A percentile compares a stretch with the other conserved stretches of the same genome.
Evolutionary conservation across 1,139 yeast species (phyloP).

Genomic region (Debaryomycetaceae sp.): DNA sequence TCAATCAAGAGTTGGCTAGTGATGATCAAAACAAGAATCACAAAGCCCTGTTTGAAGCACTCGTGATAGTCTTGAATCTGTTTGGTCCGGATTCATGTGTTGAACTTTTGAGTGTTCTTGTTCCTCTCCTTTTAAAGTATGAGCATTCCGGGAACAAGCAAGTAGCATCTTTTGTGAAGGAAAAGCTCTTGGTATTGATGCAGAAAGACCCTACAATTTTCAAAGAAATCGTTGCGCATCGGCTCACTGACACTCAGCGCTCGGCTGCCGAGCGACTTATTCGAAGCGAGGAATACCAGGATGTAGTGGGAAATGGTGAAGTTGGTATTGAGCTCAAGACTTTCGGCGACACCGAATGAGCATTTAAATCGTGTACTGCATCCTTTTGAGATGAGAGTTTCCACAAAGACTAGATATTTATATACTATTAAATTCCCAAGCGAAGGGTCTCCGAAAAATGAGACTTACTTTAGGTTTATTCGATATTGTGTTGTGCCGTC

Average conservation of each 20-base stretch:
- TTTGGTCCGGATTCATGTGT: no score
- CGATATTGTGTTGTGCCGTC: no score
- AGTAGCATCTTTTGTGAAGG: constrained; percentile 28
- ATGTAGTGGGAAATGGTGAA: constrained; percentile 2
- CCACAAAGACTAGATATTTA: no score
- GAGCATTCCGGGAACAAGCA: background rate
- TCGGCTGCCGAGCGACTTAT: constrained; percentile 31
- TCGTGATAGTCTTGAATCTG: no score
- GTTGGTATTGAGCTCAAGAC: constrained; percentile 25
- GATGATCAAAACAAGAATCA: no score
- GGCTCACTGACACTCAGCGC: constrained; percentile 28
- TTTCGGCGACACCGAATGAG: constrained; percentile 12
- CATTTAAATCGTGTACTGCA: no score
- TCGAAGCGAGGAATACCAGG: background rate
- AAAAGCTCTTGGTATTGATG: constrained; percentile 42
- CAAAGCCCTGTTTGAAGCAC: no score
- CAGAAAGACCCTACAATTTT: constrained; percentile 40
- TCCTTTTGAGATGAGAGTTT: no score
- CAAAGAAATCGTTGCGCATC: constrained; percentile 35
- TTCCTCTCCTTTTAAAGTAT: background rate
- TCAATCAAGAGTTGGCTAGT: no score
- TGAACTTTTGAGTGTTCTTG: background rate
- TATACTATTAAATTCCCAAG: no score
- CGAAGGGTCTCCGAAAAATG: no score
- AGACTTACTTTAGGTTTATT: no score